A percentile compares a stretch with the other conserved stretches of the same genome.
Conservation (phyloP, 331 rosid species). For the Spiraea crenata region DNA sequence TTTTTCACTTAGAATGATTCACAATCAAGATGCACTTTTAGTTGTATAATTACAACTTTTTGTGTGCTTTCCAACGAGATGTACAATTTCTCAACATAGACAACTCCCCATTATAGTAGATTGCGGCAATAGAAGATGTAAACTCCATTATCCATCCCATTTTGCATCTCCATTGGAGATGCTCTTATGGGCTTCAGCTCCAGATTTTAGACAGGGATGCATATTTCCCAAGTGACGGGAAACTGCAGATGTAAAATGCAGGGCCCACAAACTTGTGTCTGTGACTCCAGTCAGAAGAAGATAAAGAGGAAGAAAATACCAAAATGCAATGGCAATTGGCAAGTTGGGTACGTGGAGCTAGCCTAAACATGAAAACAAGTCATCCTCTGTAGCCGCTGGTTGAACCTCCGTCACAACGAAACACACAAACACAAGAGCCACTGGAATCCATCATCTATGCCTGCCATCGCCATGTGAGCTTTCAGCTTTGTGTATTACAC, state of each 20-base stretch:
- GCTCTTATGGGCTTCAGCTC: too few species aligned
- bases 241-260: neutral
- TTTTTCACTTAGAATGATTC: too few species aligned
- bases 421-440: neutral
- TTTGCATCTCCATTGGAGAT: too few species aligned
- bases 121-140: too few species aligned
- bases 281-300: neutral
- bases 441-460: neutral
- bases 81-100: too few species aligned
- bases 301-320: neutral
- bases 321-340: neutral
- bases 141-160: too few species aligned
- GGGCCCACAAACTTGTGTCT: neutral
- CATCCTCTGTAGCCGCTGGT: neutral
- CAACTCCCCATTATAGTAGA: too few species aligned
- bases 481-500: neutral
- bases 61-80: too few species aligned
- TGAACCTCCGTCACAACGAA: constrained; percentile 1
- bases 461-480: neutral
- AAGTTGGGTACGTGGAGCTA: constrained; percentile 33
- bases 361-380: constrained; percentile 11
- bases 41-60: too few species aligned
- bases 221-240: too few species aligned
- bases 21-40: too few species aligned
- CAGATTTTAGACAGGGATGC: too few species aligned